Evolutionary conservation across 331 rosid species (phyloP), one percentile per base, ranked within the genome.

Genomic region (Ulmus americana): DNA sequence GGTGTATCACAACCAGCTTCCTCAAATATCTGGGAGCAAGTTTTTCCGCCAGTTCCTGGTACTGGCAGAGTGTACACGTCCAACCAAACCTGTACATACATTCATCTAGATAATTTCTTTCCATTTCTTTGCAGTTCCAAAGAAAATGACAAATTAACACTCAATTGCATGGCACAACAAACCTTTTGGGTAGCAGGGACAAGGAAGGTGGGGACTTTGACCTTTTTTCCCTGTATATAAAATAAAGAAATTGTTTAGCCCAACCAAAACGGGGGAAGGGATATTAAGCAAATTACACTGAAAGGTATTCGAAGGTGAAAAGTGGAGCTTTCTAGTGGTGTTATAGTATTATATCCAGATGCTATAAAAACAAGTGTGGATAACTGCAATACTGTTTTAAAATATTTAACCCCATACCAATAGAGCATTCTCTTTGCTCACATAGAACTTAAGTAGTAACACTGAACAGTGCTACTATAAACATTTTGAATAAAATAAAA

Each of bases 161-260:
- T 41, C 39, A 39, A 69, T 61, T 52, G 40, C 47, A 70, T 63
- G 45, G 46, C 45, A 55, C 56, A 54, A 45, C 82, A 57, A 65
- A 94, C 98, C 98, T 89, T 92, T 69, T 89, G 98, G 18, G 98
- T 94, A 11, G 98, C 98, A 38, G 98, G 98, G 69, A 94, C 98
- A 62, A 94, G 96, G 71, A 87, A 94, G 40, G 98, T 94, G 67
- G 98, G 97, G 46, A 89, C 98, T 89, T 87, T 94, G 61, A 94
- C 97, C 81, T 69, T 72, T 82, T 85, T 87, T 10, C 95, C 95
- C 98, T 94, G 87, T 71, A 77, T 56, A 77, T 51, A 76, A 59
- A 66, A 55, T 73, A 71, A 70, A 70, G 49, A 48, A 16, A 63
- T 16, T 42, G 45, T 63, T 61, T 22, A 69, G 61, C 50, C 39